Evolutionary conservation across 495 filamentous ascomycete genomes (phyloP), one percentile per base, ranked within the genome.

Genomic region (Podospora appendiculata): DNA sequence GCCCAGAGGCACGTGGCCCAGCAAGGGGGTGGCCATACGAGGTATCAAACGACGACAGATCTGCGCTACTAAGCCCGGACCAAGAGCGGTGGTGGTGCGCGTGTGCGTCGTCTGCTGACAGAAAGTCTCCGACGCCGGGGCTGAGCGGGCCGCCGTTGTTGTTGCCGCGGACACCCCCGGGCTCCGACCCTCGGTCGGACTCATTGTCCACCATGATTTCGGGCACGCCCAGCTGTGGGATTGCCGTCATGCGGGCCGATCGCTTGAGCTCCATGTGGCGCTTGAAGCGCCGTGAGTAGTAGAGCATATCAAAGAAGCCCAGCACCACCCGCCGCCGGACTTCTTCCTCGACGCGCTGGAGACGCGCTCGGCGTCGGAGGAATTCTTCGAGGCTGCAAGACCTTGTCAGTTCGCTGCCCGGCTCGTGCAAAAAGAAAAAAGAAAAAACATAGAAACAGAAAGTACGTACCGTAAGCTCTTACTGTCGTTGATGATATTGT

Each of bases 401-500:
- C 51, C 59, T 45, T 55, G 56, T 54, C 41, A 47, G 55, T 32
- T 47, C 12, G 19, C 11, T 57, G 32, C 36, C 46, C 39, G 8
- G 4, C 25, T 17, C 4, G 19, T 17, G 19, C 51, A 13, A 50
- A 50, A 18, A 34, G 17, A n/a, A 16, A 45, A 41, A 50, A 10
- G 11, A 36, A 36, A 38, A 8, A 13, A 10, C 36, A 38, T 25
- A 5, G 5, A 38, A 13, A 3, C 8, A 7, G 13, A 38, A 38
- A 9, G 8, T 18, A 55, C 70, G 60, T 78, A 85, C 84, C 82
- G 82, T 58, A 99, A 69, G 70, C 89, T 93, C 75, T 96, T 96
- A 74, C 83, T 96, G 73, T 99, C 93, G 55, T 83, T 95, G 63
- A 99, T 99, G 62, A 99, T 89, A 55, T 99, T 99, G 76, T 97